Evolutionary conservation across 2,329 filamentous ascomycete genomes (phyloP).

Genomic region (Dactylellina haptotyla): DNA sequence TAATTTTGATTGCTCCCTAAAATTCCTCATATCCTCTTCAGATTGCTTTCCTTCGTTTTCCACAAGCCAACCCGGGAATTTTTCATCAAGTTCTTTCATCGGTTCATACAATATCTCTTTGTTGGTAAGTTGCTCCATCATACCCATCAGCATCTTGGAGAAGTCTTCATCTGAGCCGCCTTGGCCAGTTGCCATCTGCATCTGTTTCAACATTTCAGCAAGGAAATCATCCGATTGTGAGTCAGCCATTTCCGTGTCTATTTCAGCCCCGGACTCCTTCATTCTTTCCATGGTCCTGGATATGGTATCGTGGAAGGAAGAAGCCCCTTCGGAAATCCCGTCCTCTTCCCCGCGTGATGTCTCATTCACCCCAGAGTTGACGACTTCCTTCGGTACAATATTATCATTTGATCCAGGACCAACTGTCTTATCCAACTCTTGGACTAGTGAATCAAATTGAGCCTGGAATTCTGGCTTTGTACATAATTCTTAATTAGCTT

Average conservation of each 20-base stretch:
- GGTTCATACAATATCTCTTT: slow-evolving; percentile 98
- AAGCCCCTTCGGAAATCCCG: slow-evolving; percentile 58
- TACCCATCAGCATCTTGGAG: slow-evolving; percentile 91
- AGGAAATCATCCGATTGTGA: slow-evolving; percentile 80
- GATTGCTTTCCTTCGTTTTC: slow-evolving; percentile 75
- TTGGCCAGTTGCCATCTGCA: slow-evolving; percentile 72
- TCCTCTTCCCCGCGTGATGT: slow-evolving; percentile 56
- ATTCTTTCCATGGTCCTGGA: slow-evolving; percentile 94
- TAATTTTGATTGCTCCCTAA: slow-evolving; percentile 79
- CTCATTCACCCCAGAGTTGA: slow-evolving; percentile 54
- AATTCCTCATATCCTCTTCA: slow-evolving; percentile 79
- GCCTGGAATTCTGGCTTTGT: slow-evolving; percentile 76
- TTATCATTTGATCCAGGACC: slow-evolving; percentile 58
- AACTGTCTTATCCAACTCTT: slow-evolving; percentile 71
- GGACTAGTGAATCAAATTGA: slow-evolving; percentile 81
- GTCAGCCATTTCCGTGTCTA: slow-evolving; percentile 75
- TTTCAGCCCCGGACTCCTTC: slow-evolving; percentile 86
- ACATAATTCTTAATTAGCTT: background rate
- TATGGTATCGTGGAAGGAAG: slow-evolving; percentile 87
- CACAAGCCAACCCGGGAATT: slow-evolving; percentile 88
- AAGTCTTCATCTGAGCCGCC: slow-evolving; percentile 81
- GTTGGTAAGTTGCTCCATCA: slow-evolving; percentile 99
- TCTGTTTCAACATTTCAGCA: slow-evolving; percentile 89
- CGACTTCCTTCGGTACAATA: slow-evolving; percentile 56
- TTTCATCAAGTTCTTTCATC: slow-evolving; percentile 95